Base-by-base conservation (phyloP, 306 rosid genomes). In the Glycine soja region DNA sequence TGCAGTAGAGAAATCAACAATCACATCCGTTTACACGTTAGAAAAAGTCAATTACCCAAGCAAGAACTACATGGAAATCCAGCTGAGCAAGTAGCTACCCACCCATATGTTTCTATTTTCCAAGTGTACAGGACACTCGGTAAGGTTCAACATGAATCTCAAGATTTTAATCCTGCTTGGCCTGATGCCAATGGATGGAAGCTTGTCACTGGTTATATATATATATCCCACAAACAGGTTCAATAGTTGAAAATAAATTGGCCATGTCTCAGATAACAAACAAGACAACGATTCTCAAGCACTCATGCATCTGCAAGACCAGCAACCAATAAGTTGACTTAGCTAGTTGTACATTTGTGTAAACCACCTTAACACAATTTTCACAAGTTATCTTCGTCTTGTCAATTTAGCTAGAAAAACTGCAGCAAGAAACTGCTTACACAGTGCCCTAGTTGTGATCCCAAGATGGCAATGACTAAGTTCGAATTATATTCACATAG, bases 391-490 rank as follows among this genome's bases (percentile, higher is more conserved):
- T 75, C 46, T 58, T 56, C 7, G n/a, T 46, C 59, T 50, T 10
- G 52, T 15, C 46, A 63, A 34, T 36, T 50, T 53, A 67, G 69
- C 46, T 40, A 54, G 36, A 67, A 47, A 64, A 47, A 64, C 5
- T 5, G 10, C 74, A 65, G 38, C 64, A 69, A 7, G 15, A 58
- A 69, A 45, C 68, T 70, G 51, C 67, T 38, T 67, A 77, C 4
- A 51, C 54, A n/a, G 11, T 42, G 32, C 63, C 50, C 52, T 11
- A 52, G 54, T 38, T 40, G 43, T 67, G 46, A 74, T 45, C 56
- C 70, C 56, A 43, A 58, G 66, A 72, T 51, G 36, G 5, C 30
- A 45, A 47, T 34, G n/a, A 65, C 38, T 19, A 59, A 18, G 59
- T 30, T 50, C 34, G 57, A 76, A 38, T 50, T n/a, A 12, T 59